A percentile compares a stretch with the other conserved stretches of the same genome.
phyloP scores from a whole-genome alignment of 148 eudicot species.

The Nepenthes gracilis region DNA sequence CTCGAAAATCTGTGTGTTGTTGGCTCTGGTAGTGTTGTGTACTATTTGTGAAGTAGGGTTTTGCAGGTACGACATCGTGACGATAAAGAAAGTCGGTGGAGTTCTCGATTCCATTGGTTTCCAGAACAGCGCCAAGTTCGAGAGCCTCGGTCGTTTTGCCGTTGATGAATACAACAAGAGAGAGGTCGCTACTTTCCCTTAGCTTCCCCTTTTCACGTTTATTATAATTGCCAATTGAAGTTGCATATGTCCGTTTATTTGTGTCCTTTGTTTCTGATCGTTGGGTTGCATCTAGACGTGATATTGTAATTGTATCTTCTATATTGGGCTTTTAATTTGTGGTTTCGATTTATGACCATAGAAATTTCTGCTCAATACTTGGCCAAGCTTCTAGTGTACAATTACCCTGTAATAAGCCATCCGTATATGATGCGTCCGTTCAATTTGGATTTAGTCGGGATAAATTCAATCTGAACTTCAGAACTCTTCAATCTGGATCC shows the following conservation, averaged over 20 bases:
- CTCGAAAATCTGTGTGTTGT: neutral
- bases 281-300: no score
- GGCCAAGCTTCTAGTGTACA: no score
- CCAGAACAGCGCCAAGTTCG: slow-evolving; percentile 17
- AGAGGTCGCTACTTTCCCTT: slow-evolving; percentile 7
- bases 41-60: neutral
- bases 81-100: slow-evolving; percentile 1
- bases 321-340: no score
- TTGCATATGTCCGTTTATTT: neutral
- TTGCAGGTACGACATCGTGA: slow-evolving; percentile 1
- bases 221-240: neutral
- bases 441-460: no score
- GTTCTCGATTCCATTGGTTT: slow-evolving; percentile 3
- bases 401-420: no score
- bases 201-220: no score
- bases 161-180: slow-evolving; percentile 31
- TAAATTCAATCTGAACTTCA: no score
- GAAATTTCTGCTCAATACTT: no score
- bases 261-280: neutral
- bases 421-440: no score
- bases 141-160: slow-evolving; percentile 22
- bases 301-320: no score
- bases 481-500: no score
- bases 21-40: neutral
- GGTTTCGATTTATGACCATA: no score